phyloP scores from a whole-genome alignment of 768 basidiomycete species.

The Saitozyma podzolica region DNA sequence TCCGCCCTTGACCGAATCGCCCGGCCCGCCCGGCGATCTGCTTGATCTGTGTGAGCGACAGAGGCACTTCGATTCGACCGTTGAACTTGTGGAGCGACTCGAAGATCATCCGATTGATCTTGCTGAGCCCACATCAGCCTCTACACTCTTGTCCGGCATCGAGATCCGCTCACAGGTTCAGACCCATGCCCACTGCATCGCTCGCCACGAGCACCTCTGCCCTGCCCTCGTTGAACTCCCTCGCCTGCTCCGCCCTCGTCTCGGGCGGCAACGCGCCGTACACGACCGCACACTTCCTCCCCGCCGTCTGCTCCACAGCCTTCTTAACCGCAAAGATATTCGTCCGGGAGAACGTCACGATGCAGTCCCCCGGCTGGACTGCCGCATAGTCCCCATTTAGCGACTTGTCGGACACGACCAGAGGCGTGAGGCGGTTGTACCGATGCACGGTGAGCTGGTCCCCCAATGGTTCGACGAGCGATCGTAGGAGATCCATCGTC shows the following conservation, averaged over 20 bases:
- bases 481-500: slow-evolving; percentile 74
- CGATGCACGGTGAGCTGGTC: slow-evolving; percentile 76
- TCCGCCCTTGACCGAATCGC: slow-evolving; percentile 62
- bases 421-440: slow-evolving; percentile 85
- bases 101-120: slow-evolving; percentile 86
- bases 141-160: neutral
- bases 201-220: slow-evolving; percentile 89
- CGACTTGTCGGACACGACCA: slow-evolving; percentile 67
- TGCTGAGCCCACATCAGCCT: slow-evolving; percentile 57
- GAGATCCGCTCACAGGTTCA: slow-evolving; percentile 71
- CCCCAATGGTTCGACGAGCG: slow-evolving; percentile 66
- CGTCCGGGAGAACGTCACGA: slow-evolving; percentile 78
- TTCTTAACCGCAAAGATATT: slow-evolving; percentile 75
- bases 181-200: slow-evolving; percentile 95
- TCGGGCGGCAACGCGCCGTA: slow-evolving; percentile 93
- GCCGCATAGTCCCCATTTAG: slow-evolving; percentile 64
- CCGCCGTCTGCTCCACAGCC: slow-evolving; percentile 68
- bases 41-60: slow-evolving; percentile 78
- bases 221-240: slow-evolving; percentile 86
- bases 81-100: slow-evolving; percentile 68
- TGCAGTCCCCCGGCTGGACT: slow-evolving; percentile 79
- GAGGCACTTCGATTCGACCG: slow-evolving; percentile 55
- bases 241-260: slow-evolving; percentile 85
- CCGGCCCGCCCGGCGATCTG: slow-evolving; percentile 95
- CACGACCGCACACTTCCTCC: slow-evolving; percentile 81